phyloP scores from a whole-genome alignment of 345 rosid species.

The Eucalyptus curtisii region DNA sequence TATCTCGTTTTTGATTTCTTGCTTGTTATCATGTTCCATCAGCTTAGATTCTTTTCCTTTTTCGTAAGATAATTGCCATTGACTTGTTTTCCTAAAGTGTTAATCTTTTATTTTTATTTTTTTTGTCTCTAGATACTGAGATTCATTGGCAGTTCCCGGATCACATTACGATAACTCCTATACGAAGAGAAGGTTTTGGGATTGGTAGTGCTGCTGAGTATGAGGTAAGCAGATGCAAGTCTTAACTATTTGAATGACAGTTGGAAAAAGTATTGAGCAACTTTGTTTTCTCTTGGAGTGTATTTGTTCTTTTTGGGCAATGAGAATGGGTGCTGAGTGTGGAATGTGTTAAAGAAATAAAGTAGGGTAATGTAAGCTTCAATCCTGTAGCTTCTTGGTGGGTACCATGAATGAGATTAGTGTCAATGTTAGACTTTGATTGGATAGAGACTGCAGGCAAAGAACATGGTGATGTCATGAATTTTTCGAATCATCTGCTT shows the following conservation, averaged over 20 bases:
- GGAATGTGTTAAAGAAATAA: neutral
- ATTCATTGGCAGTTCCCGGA: conserved; percentile 39
- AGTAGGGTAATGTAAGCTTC: neutral
- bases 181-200: conserved; percentile 48
- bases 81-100: neutral
- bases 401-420: neutral
- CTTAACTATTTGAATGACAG: neutral
- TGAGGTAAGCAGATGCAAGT: conserved; percentile 31
- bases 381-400: neutral
- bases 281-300: neutral
- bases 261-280: neutral
- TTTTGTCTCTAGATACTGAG: conserved; percentile 47
- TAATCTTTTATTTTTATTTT: neutral
- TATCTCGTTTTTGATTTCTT: neutral
- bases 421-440: neutral
- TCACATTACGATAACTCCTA: conserved; percentile 28
- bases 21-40: neutral
- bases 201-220: conserved; percentile 43
- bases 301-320: neutral
- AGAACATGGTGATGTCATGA: neutral
- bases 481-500: neutral
- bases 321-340: neutral
- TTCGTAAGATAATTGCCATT: neutral
- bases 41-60: neutral
- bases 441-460: neutral